A percentile compares a stretch with the other conserved stretches of the same genome.
These are phyloP conservation scores for Metschnikowia similis DNA, from an alignment of 805 yeast genomes.

Conservation along the genomic window DNA sequence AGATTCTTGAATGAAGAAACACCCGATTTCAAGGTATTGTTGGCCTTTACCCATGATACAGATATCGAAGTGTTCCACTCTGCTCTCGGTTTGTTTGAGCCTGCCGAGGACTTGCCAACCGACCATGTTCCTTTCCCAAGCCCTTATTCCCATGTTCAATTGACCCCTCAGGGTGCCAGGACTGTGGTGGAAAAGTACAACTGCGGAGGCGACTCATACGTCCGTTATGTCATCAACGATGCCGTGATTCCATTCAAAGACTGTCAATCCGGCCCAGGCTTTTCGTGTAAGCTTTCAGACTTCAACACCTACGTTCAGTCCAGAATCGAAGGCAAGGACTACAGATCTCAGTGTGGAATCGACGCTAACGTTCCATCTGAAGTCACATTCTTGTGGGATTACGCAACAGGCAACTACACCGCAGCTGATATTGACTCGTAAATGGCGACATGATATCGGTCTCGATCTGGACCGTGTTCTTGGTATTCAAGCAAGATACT, in stretches of 20 bases:
- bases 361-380: slow-evolving; percentile 19
- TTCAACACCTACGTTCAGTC: slow-evolving; percentile 27
- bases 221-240: slow-evolving; percentile 37
- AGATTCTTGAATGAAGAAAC: slow-evolving; percentile 41
- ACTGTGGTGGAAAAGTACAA: slow-evolving; percentile 33
- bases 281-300: slow-evolving; percentile 36
- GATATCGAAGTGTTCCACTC: slow-evolving; percentile 58
- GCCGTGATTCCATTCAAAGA: slow-evolving; percentile 34
- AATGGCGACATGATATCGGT: neutral
- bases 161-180: slow-evolving; percentile 41
- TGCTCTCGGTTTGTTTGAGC: slow-evolving; percentile 56
- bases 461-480: no score
- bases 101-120: slow-evolving; percentile 40
- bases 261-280: slow-evolving; percentile 40
- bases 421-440: slow-evolving; percentile 18
- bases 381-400: slow-evolving; percentile 43
- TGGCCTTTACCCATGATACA: slow-evolving; percentile 74
- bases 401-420: slow-evolving; percentile 19
- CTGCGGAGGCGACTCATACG: slow-evolving; percentile 28
- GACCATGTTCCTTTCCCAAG: slow-evolving; percentile 45
- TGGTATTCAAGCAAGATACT: no score
- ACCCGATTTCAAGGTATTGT: slow-evolving; percentile 51
- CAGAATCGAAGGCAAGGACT: slow-evolving; percentile 26
- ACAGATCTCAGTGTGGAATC: slow-evolving; percentile 25
- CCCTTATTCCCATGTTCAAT: slow-evolving; percentile 39